Percentiles rank a stretch among this genome's conserved stretches.
Evolutionary conservation across 208 protist genomes (phyloP).

Genomic region (Phytomonas serpens): DNA sequence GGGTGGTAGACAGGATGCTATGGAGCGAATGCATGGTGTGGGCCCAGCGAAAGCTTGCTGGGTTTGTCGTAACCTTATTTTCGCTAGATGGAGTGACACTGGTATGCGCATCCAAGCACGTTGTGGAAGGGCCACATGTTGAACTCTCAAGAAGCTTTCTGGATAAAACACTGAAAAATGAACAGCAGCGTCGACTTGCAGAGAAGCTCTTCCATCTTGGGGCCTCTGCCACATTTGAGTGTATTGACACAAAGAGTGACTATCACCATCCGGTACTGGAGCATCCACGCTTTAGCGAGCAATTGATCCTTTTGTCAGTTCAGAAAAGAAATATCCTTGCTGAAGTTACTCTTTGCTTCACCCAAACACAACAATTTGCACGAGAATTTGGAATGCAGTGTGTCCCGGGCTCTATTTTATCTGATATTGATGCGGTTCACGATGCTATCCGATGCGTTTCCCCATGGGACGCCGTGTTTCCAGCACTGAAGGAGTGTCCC

Average conservation of each 20-base stretch:
- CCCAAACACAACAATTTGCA: slow-evolving; percentile 17
- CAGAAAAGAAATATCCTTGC: slow-evolving; percentile 32
- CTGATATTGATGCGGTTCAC: slow-evolving; percentile 16
- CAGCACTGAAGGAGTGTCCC: slow-evolving; percentile 13
- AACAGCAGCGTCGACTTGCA: slow-evolving; percentile 36
- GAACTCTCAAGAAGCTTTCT: slow-evolving; percentile 41
- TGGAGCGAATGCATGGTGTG: slow-evolving; percentile 42
- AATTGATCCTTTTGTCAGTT: slow-evolving; percentile 53
- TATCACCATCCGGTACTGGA: slow-evolving; percentile 65
- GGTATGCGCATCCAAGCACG: slow-evolving; percentile 71
- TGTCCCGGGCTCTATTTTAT: slow-evolving; percentile 23
- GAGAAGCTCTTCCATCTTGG: slow-evolving; percentile 26
- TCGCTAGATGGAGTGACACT: slow-evolving; percentile 62
- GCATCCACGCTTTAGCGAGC: slow-evolving; percentile 26
- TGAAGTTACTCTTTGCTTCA: slow-evolving; percentile 35
- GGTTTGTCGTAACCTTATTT: slow-evolving; percentile 78
- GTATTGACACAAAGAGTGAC: slow-evolving; percentile 43
- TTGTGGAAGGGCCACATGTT: slow-evolving; percentile 66
- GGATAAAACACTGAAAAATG: slow-evolving; percentile 14
- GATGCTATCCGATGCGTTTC: slow-evolving; percentile 18
- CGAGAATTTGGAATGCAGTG: slow-evolving; percentile 37
- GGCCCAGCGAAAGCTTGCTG: slow-evolving; percentile 80
- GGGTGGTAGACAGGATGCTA: slow-evolving; percentile 17
- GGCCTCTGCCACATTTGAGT: slow-evolving; percentile 58
- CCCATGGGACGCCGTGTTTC: slow-evolving; percentile 29